Percentiles rank a stretch among this genome's conserved stretches.
Evolutionary conservation across 2,329 filamentous ascomycete genomes (phyloP).

Genomic region (Stemphylium beticola): DNA sequence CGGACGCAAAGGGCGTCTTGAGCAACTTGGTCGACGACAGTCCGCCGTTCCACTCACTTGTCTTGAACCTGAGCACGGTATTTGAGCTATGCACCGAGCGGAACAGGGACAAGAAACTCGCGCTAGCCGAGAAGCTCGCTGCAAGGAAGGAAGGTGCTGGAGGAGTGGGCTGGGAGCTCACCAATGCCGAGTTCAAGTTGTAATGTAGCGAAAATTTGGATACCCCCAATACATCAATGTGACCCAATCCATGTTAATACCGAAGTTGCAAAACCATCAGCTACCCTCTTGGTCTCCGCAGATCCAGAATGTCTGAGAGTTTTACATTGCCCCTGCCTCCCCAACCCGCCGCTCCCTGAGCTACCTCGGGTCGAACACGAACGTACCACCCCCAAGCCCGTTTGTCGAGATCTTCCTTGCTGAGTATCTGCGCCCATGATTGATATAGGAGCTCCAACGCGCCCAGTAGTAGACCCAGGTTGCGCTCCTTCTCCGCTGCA

Average conservation of each 20-base stretch:
- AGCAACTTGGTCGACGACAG: conserved; percentile 69
- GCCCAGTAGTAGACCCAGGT: conserved; percentile 71
- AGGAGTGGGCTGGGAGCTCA: conserved; percentile 70
- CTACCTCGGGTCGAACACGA: conserved; percentile 75
- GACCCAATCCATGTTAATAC: neutral
- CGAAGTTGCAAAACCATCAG: neutral
- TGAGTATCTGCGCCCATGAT: conserved; percentile 74
- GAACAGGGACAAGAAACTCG: conserved; percentile 71
- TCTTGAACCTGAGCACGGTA: conserved; percentile 89
- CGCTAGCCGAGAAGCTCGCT: conserved; percentile 73
- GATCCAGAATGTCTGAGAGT: conserved; percentile 64
- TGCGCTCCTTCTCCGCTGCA: conserved; percentile 69
- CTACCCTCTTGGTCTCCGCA: conserved; percentile 25
- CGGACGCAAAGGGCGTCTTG: conserved; percentile 67
- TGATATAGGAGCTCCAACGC: conserved; percentile 73
- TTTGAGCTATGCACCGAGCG: conserved; percentile 90
- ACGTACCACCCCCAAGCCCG: conserved; percentile 85
- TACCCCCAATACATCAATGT: neutral
- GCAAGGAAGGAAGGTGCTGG: conserved; percentile 59
- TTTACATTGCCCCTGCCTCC: conserved; percentile 77
- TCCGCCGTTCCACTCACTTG: conserved; percentile 71
- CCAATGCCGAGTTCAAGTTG: conserved; percentile 77
- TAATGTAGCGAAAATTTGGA: conserved; percentile 42
- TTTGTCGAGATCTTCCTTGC: conserved; percentile 70
- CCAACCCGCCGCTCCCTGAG: conserved; percentile 77